phyloP scores from a whole-genome alignment of 345 rosid species.

The Syzygium jambos region DNA sequence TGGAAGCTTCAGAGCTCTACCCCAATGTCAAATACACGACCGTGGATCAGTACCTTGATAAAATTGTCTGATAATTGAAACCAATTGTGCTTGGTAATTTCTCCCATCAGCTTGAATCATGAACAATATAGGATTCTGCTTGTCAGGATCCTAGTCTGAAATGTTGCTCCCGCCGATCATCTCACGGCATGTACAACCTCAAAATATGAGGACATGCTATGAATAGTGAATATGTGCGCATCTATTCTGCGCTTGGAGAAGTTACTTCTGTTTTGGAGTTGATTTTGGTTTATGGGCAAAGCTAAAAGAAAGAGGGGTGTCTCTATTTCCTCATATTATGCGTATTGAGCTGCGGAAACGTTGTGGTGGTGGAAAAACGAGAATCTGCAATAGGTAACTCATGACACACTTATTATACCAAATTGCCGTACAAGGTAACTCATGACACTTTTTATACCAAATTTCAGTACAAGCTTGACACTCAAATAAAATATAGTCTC shows the following conservation, averaged over 20 bases:
- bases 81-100: not conserved
- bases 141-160: not conserved
- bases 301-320: not conserved
- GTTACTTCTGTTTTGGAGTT: not conserved
- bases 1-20: conserved; percentile 5
- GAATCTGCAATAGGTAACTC: not conserved
- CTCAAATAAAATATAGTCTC: not conserved
- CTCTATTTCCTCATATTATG: not conserved
- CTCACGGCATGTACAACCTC: not conserved
- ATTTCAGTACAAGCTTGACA: not conserved
- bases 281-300: not conserved
- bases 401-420: not conserved
- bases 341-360: not conserved
- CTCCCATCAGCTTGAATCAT: not conserved
- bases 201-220: not conserved
- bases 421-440: not conserved
- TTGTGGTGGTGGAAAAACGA: not conserved
- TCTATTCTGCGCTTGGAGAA: not conserved
- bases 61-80: not conserved
- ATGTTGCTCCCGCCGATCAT: not conserved
- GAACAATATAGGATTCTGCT: not conserved
- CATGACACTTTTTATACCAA: not conserved
- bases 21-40: not conserved
- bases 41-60: not conserved
- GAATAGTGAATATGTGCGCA: not conserved